Evolutionary conservation across 345 rosid genomes (phyloP), one percentile per base, ranked within the genome.

Genomic region (Ceriops zippeliana): DNA sequence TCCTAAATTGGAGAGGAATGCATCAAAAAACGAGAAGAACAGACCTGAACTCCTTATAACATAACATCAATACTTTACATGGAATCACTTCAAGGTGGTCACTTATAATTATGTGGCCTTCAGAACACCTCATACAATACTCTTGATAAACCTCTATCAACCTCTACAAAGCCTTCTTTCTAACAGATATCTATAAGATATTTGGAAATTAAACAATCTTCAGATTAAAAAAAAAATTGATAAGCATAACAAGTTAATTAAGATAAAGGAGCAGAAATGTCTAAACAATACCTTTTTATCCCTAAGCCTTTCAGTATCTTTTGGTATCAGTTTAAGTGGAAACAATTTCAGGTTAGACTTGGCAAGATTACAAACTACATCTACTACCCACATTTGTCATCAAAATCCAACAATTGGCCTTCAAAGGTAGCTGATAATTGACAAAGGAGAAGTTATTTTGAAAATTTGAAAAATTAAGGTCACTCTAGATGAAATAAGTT

Each of bases 1-100:
- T 60, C 35, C 58, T 7, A 15, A 38, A 10, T 56, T 38, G 17
- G 16, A 42, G 17, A 10, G 59, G 59, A 54, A 38, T 32, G 71
- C 69, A 24, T 58, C 26, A 37, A 64, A 75, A 77, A 67, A 52
- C n/a, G 78, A 27, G 69, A 73, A 61, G 42, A 52, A 54, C 83
- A 67, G 59, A 90, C 98, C 91, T 85, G 80, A 89, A 86, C 66
- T 88, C 93, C 75, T 84, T 83, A 70, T 77, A 85, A 71, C 84
- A 86, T 60, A 93, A 97, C 95, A 86, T 77, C 80, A 93, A 73
- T 65, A 88, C 77, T 83, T 88, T 88, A 83, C 97, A 84, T 32
- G 93, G 95, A 84, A 91, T 91, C 76, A 83, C 86, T 84, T 93
- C 97, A 84, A 88, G 86, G 61, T 75, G 79, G 75, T 85, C 81